Evolutionary conservation across 78 protist genomes (phyloP).

Genomic region (Monosiga brevicollis): DNA sequence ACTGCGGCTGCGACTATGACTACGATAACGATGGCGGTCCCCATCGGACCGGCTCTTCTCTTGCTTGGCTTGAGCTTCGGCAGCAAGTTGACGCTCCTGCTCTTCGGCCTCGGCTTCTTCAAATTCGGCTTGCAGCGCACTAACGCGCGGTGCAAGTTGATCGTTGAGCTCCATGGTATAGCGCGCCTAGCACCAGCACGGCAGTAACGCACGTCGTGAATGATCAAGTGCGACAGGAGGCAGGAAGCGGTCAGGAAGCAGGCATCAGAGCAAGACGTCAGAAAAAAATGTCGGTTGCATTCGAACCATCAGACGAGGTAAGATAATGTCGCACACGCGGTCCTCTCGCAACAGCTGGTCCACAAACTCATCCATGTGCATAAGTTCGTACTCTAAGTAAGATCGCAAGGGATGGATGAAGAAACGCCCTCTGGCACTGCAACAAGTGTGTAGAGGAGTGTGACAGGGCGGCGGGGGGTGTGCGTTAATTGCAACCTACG

Average conservation of each 20-base stretch:
- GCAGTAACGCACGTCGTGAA: neutral
- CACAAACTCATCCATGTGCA: slow-evolving; percentile 79
- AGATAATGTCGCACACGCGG: slow-evolving; percentile 53
- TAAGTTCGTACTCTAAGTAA: neutral
- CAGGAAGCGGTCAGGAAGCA: neutral
- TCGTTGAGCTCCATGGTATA: slow-evolving; percentile 2
- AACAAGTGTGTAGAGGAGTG: neutral
- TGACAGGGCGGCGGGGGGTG: neutral
- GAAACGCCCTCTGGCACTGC: neutral
- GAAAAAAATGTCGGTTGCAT: neutral
- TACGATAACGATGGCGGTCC: slow-evolving; percentile 4
- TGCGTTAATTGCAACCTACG: neutral
- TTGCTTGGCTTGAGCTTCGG: neutral
- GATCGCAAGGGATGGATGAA: neutral
- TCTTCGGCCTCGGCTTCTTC: slow-evolving; percentile 27
- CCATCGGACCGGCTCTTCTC: neutral
- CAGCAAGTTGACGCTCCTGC: neutral
- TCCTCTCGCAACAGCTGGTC: slow-evolving; percentile 55
- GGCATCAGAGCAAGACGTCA: neutral
- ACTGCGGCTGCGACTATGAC: neutral
- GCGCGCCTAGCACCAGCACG: neutral
- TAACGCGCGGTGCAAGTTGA: slow-evolving; percentile 30
- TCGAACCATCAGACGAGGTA: slow-evolving; percentile 65
- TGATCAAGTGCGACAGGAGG: neutral
- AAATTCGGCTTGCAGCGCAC: slow-evolving; percentile 49